Evolutionary conservation across 306 rosid genomes (phyloP), one percentile per base, ranked within the genome.

Genomic region (Quercus robur): DNA sequence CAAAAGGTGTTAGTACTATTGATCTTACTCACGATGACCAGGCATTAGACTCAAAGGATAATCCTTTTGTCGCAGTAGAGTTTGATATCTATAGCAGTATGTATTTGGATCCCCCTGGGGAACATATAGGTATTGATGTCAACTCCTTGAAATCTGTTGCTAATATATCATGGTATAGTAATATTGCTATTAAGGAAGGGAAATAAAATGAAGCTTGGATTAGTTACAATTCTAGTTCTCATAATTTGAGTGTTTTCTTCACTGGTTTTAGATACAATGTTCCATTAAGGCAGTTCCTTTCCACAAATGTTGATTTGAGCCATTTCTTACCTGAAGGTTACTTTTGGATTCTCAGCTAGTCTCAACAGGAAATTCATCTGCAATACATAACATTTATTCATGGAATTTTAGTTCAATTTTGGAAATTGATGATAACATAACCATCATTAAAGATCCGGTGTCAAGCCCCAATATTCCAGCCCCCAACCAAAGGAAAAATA

Each of bases 51-150:
- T 78, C 86, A 31, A 55, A 72, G 0, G 70, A 75, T 2, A 30
- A 76, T 70, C 80, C 85, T 11, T 89, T 89, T 77, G 85, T 83
- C 33, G 88, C 88, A 0, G 85, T 89, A 21, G 92, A 89, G 70
- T 89, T 89, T 70, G 93, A 89, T 64, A 87, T 80, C 76, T 82
- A 12, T 49, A 49, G 3, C 33, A 3, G 0, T 0, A 74, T 82
- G 14, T 0, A 0, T 0, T 86, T 68, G 68, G 89, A 87, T 74
- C 90, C 86, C 31, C 46, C 69, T 0, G 0, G 1, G 3, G 74
- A 77, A 72, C 89, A 90, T 78, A 87, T 85, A 6, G 93, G 91
- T 15, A 81, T 90, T 26, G 28, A 26, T 58, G 31, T 84, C 35
- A 82, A 73, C 56, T 86, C 92, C 6, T 4, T 88, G 78, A 4